phyloP scores from a whole-genome alignment of 1,284 basidiomycete species.

The Sanghuangporus weigelae region DNA sequence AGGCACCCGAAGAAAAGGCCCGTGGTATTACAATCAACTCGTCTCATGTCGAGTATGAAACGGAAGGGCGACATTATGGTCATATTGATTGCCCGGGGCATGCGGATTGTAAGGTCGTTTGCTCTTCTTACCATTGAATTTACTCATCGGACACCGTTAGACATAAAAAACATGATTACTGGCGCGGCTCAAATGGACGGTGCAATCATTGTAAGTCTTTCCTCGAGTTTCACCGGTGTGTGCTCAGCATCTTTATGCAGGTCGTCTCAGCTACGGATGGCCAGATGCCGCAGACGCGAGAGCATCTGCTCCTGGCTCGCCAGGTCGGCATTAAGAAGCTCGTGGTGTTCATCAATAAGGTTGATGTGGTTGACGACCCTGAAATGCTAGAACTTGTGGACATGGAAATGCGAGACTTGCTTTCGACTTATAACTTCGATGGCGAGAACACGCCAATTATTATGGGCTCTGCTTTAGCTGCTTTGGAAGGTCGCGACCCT shows the following conservation, averaged over 20 bases:
- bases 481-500: conserved; percentile 80
- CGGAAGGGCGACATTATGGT: conserved; percentile 87
- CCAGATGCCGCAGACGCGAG: conserved; percentile 99
- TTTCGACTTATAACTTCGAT: conserved; percentile 90
- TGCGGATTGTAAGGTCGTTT: conserved; percentile 69
- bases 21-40: conserved; percentile 98
- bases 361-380: conserved; percentile 93
- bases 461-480: conserved; percentile 95
- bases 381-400: conserved; percentile 99
- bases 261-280: conserved; percentile 98
- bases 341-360: conserved; percentile 99
- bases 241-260: conserved; percentile 19
- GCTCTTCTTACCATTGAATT: not conserved
- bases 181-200: conserved; percentile 99
- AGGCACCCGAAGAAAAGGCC: conserved; percentile 99
- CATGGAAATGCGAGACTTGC: conserved; percentile 99
- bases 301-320: conserved; percentile 95
- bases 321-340: conserved; percentile 99
- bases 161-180: conserved; percentile 99
- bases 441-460: conserved; percentile 97
- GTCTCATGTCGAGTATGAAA: conserved; percentile 98
- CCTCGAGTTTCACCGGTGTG: not conserved
- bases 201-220: conserved; percentile 68
- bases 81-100: conserved; percentile 99
- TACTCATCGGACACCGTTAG: conserved; percentile 32